Base-by-base conservation (phyloP, 75 land plant species). In the Isoetes taiwanensis region DNA sequence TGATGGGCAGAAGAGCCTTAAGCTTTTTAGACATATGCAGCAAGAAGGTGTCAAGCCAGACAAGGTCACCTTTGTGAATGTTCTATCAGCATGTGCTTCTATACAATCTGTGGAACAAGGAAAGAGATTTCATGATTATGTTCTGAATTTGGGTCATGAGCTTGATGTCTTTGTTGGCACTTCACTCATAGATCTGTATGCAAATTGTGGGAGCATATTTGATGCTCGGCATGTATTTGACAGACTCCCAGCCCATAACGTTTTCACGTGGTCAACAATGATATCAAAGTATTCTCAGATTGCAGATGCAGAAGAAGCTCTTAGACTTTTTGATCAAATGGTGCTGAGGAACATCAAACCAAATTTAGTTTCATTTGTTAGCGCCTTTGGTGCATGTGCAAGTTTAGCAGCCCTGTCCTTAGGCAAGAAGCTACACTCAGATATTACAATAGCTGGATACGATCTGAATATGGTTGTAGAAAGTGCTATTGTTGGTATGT, bases 351-450 rank as follows among this genome's bases (percentile, higher is more conserved):
- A 33, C 28, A 23, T 42, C 20, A 3, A 61, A 43, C 63, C 63
- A 14, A 56, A 61, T 16, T 10, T 12, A 5, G 28, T 61, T 1
- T 43, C 59, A 24, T 62, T 71, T 53, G 32, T 64, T 11, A 28
- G 52, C 24, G 60, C 74, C 0, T 30, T 78, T 41, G 27, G 54
- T 1, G 67, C 73, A 16, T 71, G 63, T n/a, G n/a, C n/a, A n/a
- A n/a, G n/a, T n/a, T n/a, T n/a, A n/a, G n/a, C n/a, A n/a, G n/a
- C n/a, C n/a, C n/a, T n/a, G n/a, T n/a, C n/a, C n/a, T n/a, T n/a
- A n/a, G n/a, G n/a, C n/a, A n/a, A n/a, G n/a, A n/a, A n/a, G n/a
- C n/a, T n/a, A n/a, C n/a, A n/a, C n/a, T n/a, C n/a, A n/a, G n/a
- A n/a, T n/a, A n/a, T n/a, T n/a, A n/a, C n/a, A n/a, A n/a, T n/a